A percentile compares a stretch with the other conserved stretches of the same genome.
phyloP scores from a whole-genome alignment of 345 rosid species.

The Tarenaya hassleriana region DNA sequence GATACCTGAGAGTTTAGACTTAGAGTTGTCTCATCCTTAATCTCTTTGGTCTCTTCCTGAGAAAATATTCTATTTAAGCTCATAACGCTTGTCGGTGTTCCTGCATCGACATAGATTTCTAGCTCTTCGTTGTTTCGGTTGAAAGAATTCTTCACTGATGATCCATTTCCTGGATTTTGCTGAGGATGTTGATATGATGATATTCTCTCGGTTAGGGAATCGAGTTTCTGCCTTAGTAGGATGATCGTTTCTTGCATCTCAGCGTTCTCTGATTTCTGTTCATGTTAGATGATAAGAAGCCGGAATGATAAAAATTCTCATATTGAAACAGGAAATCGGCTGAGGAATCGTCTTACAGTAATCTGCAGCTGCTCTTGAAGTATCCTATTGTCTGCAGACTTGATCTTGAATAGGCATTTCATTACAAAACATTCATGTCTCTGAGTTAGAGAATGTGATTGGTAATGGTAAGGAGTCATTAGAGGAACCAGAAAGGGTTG shows the following conservation, averaged over 20 bases:
- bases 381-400: slow-evolving; percentile 91
- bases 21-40: slow-evolving; percentile 27
- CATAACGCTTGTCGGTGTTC: slow-evolving; percentile 33
- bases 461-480: neutral
- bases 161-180: slow-evolving; percentile 30
- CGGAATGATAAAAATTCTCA: neutral
- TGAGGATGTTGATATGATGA: slow-evolving; percentile 28
- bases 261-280: slow-evolving; percentile 70
- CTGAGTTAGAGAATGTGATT: slow-evolving; percentile 5
- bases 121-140: slow-evolving; percentile 59
- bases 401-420: slow-evolving; percentile 47
- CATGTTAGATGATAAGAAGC: slow-evolving; percentile 8
- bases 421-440: slow-evolving; percentile 22
- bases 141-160: slow-evolving; percentile 39
- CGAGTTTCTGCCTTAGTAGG: slow-evolving; percentile 54
- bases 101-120: slow-evolving; percentile 72
- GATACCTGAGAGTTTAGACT: slow-evolving; percentile 27
- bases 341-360: slow-evolving; percentile 43
- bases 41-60: slow-evolving; percentile 52
- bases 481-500: neutral
- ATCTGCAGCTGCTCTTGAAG: slow-evolving; percentile 92
- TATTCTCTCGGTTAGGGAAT: slow-evolving; percentile 37
- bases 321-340: neutral
- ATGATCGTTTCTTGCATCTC: slow-evolving; percentile 75
- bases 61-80: slow-evolving; percentile 52